Conservation (phyloP, 176 grass and related monocot species). For the Bonia amplexicaulis region DNA sequence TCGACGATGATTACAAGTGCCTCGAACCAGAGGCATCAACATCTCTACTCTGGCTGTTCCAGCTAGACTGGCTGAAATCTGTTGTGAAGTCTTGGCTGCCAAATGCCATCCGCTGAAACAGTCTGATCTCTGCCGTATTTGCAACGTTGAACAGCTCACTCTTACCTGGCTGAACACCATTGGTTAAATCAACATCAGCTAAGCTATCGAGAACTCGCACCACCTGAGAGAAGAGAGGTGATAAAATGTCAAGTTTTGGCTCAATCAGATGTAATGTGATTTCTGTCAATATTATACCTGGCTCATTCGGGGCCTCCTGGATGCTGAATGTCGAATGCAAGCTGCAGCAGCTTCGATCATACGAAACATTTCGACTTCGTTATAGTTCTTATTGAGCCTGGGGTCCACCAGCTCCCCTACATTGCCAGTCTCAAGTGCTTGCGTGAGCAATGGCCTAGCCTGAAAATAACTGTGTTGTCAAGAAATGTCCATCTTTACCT, state of each 20-base stretch:
- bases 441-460: conserved; percentile 68
- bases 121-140: conserved; percentile 72
- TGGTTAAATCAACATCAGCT: conserved; percentile 68
- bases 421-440: conserved; percentile 49
- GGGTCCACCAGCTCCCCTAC: conserved; percentile 47
- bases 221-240: conserved; percentile 46
- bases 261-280: background rate
- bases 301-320: conserved; percentile 61
- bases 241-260: background rate
- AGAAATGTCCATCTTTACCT: background rate
- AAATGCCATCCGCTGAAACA: conserved; percentile 90
- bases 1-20: conserved; percentile 26
- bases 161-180: conserved; percentile 82
- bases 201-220: conserved; percentile 76
- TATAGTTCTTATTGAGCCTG: conserved; percentile 48
- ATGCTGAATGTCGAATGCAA: conserved; percentile 55
- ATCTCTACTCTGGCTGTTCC: conserved; percentile 34
- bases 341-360: conserved; percentile 79
- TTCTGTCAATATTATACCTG: conserved; percentile 37
- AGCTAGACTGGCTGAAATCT: conserved; percentile 69
- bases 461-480: conserved; percentile 33
- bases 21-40: conserved; percentile 24
- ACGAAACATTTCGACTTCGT: conserved; percentile 52
- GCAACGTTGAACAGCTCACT: conserved; percentile 77
- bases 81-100: conserved; percentile 69